Base-by-base conservation (phyloP, 352 stramenopile genomes). In the Pythium periplocum region DNA sequence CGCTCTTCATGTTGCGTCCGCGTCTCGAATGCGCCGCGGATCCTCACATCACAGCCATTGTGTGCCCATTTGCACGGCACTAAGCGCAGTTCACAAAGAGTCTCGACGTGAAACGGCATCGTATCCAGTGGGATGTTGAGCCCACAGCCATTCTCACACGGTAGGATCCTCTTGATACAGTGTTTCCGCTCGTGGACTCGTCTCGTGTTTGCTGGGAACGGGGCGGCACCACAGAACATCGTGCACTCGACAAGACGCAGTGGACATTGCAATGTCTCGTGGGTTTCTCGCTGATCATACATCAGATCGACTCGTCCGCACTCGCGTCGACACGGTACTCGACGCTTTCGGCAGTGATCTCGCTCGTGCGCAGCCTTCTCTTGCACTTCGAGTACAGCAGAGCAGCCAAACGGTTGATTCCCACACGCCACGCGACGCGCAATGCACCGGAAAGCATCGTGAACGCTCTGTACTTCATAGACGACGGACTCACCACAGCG, bases 301-400 rank as follows among this genome's bases (percentile, higher is more conserved):
- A 32, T 55, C 34, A 90, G 48, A 1, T 50, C 52, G 1, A 55
- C 57, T 3, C 55, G 38, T 31, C 64, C 74, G 55, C 82, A 93
- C 10, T 68, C 53, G 1, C 77, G 62, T 2, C 79, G 79, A 50
- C 82, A 93, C 6, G 55, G 34, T 1, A 84, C 48, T 0, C 53
- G 39, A 7, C 82, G 66, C 56, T 87, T 83, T 34, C 77, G 77
- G 51, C 82, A 93, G 59, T 90, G 78, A 39, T 74, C 38, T 6
- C 26, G 42, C 12, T 71, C 62, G 47, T 93, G 82, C 11, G 57
- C 32, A 1, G 71, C 50, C 31, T 59, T 45, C 2, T 88, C 68
- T 31, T 55, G 40, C 6, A 68, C 78, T 4, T 68, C 42, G 1
- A 89, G 50, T 30, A 51, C 47, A 6, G 74, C 67, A 5, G 61